phyloP scores from a whole-genome alignment of 257 asterid species.

The Nicotiana obtusifolia region DNA sequence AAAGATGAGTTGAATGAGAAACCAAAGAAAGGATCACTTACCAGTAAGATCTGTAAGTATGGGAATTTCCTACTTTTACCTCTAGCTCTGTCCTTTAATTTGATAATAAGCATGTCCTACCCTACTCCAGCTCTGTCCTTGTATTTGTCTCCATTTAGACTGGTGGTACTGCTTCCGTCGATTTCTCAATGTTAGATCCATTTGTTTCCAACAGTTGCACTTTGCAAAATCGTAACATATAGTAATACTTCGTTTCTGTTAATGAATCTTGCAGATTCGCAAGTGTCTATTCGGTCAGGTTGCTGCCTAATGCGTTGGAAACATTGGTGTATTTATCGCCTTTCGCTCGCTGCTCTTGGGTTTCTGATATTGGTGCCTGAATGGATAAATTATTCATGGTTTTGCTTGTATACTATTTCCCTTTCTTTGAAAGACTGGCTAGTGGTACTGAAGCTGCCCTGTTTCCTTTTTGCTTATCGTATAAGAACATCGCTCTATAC shows the following conservation, averaged over 20 bases:
- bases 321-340: conserved; percentile 5
- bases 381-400: conserved; percentile 11
- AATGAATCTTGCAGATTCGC: conserved; percentile 59
- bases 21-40: neutral
- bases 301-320: conserved; percentile 41
- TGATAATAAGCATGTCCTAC: neutral
- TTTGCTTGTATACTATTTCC: conserved; percentile 11
- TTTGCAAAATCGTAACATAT: neutral
- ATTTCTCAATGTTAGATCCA: neutral
- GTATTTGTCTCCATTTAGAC: neutral
- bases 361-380: conserved; percentile 22
- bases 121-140: neutral
- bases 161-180: neutral
- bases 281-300: conserved; percentile 50
- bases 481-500: neutral
- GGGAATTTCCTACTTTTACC: neutral
- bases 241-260: neutral
- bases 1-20: neutral
- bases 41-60: neutral
- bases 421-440: conserved; percentile 11
- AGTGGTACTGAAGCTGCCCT: neutral
- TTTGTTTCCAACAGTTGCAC: neutral
- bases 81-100: neutral
- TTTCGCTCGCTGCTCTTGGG: neutral
- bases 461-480: conserved; percentile 4